Evolutionary conservation across 1,284 basidiomycete genomes (phyloP).

Genomic region (Mycocalia duriaeana): DNA sequence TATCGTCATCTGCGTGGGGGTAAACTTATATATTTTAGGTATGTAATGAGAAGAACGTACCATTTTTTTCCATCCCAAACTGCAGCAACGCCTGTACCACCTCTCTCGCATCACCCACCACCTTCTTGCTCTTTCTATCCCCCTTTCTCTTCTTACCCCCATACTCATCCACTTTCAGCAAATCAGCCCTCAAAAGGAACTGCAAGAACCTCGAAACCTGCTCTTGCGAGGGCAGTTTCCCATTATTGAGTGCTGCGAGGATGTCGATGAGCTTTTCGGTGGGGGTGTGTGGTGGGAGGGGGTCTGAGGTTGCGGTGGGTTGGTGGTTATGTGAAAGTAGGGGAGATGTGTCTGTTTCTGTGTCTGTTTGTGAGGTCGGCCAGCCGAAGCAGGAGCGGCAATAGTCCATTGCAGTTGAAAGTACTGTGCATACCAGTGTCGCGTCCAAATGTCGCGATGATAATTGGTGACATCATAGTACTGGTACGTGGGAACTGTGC

Average conservation of each 20-base stretch:
- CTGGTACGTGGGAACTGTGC: too few species aligned
- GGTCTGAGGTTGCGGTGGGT: neutral
- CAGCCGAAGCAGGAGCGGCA: conserved; percentile 19
- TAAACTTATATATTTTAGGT: too few species aligned
- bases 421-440: too few species aligned
- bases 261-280: conserved; percentile 37
- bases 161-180: conserved; percentile 22
- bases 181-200: conserved; percentile 27
- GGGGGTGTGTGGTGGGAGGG: conserved; percentile 6
- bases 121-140: conserved; percentile 27
- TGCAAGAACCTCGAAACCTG: conserved; percentile 34
- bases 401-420: conserved; percentile 19
- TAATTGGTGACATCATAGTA: too few species aligned
- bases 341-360: conserved; percentile 13
- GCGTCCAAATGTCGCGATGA: neutral
- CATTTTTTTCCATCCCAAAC: conserved; percentile 46
- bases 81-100: conserved; percentile 33
- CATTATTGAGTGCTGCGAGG: conserved; percentile 37
- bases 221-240: conserved; percentile 44
- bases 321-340: conserved; percentile 2
- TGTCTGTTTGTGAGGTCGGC: conserved; percentile 5
- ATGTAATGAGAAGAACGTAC: too few species aligned
- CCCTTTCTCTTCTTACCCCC: conserved; percentile 21
- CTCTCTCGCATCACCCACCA: conserved; percentile 29
- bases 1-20: conserved; percentile 46